Evolutionary conservation across 2,329 filamentous ascomycete species (phyloP).

Genomic region (Stachybotrys echinatus): DNA sequence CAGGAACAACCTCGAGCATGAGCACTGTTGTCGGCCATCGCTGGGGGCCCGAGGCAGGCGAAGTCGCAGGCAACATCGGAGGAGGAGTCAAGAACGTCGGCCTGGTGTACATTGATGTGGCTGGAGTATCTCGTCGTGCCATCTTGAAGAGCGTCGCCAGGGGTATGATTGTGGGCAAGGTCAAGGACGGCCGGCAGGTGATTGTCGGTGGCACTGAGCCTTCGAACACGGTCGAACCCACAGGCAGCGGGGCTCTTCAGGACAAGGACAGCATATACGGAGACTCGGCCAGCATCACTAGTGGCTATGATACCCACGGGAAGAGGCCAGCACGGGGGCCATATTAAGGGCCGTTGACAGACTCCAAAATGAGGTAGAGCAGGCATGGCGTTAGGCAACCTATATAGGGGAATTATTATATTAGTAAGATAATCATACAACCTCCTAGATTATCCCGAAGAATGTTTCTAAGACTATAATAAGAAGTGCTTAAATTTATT

Average conservation of each 20-base stretch:
- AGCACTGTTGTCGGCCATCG: slow-evolving; percentile 83
- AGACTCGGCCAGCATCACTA: slow-evolving; percentile 19
- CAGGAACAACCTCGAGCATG: slow-evolving; percentile 70
- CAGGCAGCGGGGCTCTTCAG: slow-evolving; percentile 14
- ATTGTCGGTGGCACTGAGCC: slow-evolving; percentile 64
- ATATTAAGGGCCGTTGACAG: too few relatives aligned
- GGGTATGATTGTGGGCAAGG: slow-evolving; percentile 86
- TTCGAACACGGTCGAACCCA: slow-evolving; percentile 17
- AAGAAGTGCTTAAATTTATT: too few relatives aligned
- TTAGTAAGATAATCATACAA: too few relatives aligned
- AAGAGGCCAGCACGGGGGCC: slow-evolving; percentile 23
- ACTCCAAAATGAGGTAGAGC: too few relatives aligned
- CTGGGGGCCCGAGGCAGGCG: slow-evolving; percentile 81
- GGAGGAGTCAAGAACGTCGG: slow-evolving; percentile 94
- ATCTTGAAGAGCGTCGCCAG: slow-evolving; percentile 94
- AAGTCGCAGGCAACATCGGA: slow-evolving; percentile 68
- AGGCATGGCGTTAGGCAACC: too few relatives aligned
- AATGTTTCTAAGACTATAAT: too few relatives aligned
- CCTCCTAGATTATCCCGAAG: too few relatives aligned
- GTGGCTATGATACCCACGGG: slow-evolving; percentile 20
- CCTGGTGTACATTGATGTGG: slow-evolving; percentile 93
- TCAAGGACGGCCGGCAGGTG: slow-evolving; percentile 67
- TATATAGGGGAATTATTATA: too few relatives aligned
- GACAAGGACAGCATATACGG: slow-evolving; percentile 17
- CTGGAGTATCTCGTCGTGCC: slow-evolving; percentile 82